phyloP scores from a whole-genome alignment of 176 grass and related monocot genomes.

The maize (Zea mays) region DNA sequence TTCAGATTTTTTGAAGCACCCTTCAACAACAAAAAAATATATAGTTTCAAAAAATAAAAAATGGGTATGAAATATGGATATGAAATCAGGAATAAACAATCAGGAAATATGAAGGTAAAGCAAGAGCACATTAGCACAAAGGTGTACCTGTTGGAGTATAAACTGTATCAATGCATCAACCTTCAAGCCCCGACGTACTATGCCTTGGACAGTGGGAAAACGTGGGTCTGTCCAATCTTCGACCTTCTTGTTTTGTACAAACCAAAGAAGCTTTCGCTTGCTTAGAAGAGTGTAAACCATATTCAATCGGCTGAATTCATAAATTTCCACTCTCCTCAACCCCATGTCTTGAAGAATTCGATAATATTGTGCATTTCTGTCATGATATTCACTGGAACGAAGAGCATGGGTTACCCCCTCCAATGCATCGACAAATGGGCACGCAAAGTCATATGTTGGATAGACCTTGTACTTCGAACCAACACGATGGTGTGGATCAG shows the following conservation, averaged over 20 bases:
- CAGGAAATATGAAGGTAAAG: neutral
- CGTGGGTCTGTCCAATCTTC: constrained; percentile 91
- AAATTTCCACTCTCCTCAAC: constrained; percentile 67
- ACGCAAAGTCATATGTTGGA: constrained; percentile 93
- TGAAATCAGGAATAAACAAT: neutral
- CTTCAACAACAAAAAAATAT: constrained; percentile 36
- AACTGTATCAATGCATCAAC: constrained; percentile 86
- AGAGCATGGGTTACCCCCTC: constrained; percentile 85
- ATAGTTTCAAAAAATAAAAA: neutral
- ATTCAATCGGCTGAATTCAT: constrained; percentile 87
- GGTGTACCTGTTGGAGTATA: constrained; percentile 84
- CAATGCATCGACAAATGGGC: constrained; percentile 79
- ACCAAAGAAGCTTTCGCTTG: constrained; percentile 91
- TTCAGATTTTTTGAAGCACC: constrained; percentile 96
- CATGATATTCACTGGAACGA: constrained; percentile 93
- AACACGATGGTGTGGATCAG: constrained; percentile 65
- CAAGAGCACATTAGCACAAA: neutral
- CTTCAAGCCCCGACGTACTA: constrained; percentile 84
- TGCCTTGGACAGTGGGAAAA: constrained; percentile 88
- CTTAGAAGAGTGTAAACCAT: constrained; percentile 92
- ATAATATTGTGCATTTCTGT: constrained; percentile 78
- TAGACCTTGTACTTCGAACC: constrained; percentile 85
- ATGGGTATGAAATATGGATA: too few species aligned
- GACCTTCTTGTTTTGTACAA: constrained; percentile 85
- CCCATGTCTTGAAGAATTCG: constrained; percentile 83